These are phyloP conservation scores for Calonectria hongkongensis DNA, from an alignment of 2,329 filamentous ascomycete species.

Conservation along the genomic window DNA sequence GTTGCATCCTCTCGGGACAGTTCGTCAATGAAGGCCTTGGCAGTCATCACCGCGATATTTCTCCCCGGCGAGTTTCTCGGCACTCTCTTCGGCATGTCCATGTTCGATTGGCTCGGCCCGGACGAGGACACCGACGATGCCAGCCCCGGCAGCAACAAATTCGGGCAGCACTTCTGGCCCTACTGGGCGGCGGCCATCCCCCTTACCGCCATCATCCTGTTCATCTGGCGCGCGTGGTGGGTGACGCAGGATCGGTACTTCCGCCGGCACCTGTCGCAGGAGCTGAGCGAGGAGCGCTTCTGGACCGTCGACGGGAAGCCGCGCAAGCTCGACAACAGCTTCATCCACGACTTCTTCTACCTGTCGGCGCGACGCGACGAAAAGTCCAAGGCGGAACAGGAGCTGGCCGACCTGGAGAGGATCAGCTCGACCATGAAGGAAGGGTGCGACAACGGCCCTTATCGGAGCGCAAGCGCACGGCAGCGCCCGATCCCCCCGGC, in stretches of 20 bases:
- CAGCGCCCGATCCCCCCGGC: constrained; percentile 51
- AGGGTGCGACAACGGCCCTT: constrained; percentile 20
- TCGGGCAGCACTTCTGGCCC: constrained; percentile 66
- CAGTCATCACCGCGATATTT: constrained; percentile 69
- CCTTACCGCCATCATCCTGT: constrained; percentile 64
- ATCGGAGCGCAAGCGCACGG: constrained; percentile 42
- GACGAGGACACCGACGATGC: constrained; percentile 54
- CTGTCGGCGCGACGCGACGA: constrained; percentile 61
- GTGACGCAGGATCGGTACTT: constrained; percentile 68
- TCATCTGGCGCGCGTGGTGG: constrained; percentile 68
- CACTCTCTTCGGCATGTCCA: constrained; percentile 67
- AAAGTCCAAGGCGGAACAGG: constrained; percentile 44
- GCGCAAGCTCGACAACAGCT: constrained; percentile 64
- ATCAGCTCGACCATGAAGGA: constrained; percentile 47
- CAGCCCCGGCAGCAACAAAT: constrained; percentile 42
- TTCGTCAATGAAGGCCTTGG: constrained; percentile 69
- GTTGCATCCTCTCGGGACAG: constrained; percentile 64
- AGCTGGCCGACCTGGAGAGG: constrained; percentile 47
- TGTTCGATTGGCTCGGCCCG: constrained; percentile 67
- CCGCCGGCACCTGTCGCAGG: constrained; percentile 65
- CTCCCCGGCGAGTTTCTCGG: constrained; percentile 68
- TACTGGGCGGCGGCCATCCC: constrained; percentile 68
- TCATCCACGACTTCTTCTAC: constrained; percentile 66
- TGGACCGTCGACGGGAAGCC: constrained; percentile 67
- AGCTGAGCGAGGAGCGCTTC: constrained; percentile 69